Conservation (phyloP, 2,329 filamentous ascomycete species). For the Aureobasidium sp. region DNA sequence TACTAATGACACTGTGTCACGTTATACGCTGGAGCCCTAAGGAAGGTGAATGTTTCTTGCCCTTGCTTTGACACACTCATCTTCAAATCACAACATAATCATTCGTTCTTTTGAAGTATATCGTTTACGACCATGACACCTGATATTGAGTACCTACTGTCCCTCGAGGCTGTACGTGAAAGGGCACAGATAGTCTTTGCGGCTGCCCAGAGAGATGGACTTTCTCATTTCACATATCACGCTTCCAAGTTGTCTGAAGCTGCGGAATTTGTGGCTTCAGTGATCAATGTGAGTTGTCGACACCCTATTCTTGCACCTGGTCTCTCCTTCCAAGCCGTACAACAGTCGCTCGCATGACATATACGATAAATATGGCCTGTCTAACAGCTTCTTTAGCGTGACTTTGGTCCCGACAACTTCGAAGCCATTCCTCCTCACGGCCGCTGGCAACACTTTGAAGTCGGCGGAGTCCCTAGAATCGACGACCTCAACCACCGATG, state of each 20-base stretch:
- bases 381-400: background rate
- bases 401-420: slow-evolving; percentile 37
- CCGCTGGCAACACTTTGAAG: slow-evolving; percentile 69
- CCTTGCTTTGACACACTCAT: background rate
- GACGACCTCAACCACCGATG: slow-evolving; percentile 59
- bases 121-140: background rate
- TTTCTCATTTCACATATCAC: slow-evolving; percentile 85
- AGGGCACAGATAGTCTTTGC: slow-evolving; percentile 65
- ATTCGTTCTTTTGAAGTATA: background rate
- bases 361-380: no score
- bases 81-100: background rate
- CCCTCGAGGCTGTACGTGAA: slow-evolving; percentile 80
- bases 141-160: slow-evolving; percentile 61
- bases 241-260: slow-evolving; percentile 76
- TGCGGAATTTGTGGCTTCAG: slow-evolving; percentile 75
- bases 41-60: background rate
- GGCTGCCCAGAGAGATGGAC: slow-evolving; percentile 68
- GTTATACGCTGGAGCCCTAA: background rate
- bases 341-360: no score
- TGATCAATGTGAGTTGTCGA: slow-evolving; percentile 71
- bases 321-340: no score
- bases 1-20: background rate
- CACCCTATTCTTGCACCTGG: background rate
- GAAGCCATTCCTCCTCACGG: slow-evolving; percentile 71
- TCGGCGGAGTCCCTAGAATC: slow-evolving; percentile 64